Base-by-base conservation (phyloP, 805 yeast species). In the Metschnikowia drakensbergensis region DNA sequence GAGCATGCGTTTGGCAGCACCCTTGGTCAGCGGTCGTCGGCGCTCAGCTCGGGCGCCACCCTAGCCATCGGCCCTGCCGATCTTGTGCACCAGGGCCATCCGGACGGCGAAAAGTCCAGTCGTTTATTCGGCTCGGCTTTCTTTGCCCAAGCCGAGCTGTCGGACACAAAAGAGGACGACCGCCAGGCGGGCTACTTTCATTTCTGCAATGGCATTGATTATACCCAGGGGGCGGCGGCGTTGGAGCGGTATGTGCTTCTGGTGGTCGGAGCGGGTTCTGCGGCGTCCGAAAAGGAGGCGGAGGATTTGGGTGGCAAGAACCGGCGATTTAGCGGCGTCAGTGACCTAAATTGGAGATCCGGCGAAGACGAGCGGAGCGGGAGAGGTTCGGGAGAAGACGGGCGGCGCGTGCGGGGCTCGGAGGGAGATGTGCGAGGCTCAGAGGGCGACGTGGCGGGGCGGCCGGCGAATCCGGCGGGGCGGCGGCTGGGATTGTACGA, bases 151-250 rank as follows among this genome's bases (percentile, higher is more conserved):
- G 36, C 33, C 6, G 54, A 53, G 4, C 26, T 29, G 13, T 28
- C 27, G 32, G 44, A 47, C 29, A 49, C 48, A 3, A 60, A 58
- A 43, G 64, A 63, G 28, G 72, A 66, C 34, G 76, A 71, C 41
- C 74, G 73, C 5, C 71, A 69, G 52, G 58, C 69, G 4, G 77
- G 76, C 0, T 63, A 54, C 50, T 72, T 66, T 52, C 76, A 72
- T 54, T 69, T 57, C 50, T 65, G 61, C 31, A 71, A 72, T 54
- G 77, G 77, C 3, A 30, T 69, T 8, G 53, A 60, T 38, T 54
- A 57, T 25, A 46, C 54, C 17, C 45, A 45, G 8, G 53, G 59
- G n/a, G 60, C 57, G 11, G 37, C 34, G 4, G 63, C 63, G 17
- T 57, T 72, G 29, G 72, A 70, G 44, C 48, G 48, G 22, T 65